Evolutionary conservation across 1,284 basidiomycete genomes (phyloP).

Genomic region (Irpex lacteus): DNA sequence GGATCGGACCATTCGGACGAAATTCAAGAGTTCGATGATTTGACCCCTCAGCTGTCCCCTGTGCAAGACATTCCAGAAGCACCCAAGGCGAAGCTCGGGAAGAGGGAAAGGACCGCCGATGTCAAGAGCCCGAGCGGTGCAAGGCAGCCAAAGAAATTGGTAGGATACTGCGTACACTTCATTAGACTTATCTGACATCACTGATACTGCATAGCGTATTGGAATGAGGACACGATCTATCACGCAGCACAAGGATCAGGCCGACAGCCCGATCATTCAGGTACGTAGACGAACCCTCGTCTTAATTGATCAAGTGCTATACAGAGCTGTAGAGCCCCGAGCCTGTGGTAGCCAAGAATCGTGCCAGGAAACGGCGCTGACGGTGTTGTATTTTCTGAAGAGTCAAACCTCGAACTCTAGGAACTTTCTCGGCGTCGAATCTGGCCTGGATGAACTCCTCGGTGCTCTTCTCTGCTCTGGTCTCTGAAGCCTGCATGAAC

Average conservation of each 20-base stretch:
- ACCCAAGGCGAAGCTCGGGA: constrained; percentile 18
- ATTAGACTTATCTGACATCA: not conserved
- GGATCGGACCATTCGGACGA: constrained; percentile 28
- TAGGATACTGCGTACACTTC: not conserved
- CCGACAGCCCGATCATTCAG: not conserved
- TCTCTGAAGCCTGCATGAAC: not conserved
- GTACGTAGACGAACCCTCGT: not conserved
- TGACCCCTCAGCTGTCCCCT: not conserved
- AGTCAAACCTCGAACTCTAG: not conserved
- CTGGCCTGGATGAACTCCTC: not conserved
- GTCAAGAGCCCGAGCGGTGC: constrained; percentile 3
- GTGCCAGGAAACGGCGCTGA: constrained; percentile 9
- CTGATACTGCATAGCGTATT: not conserved
- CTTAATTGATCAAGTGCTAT: not conserved
- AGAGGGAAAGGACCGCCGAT: constrained; percentile 8
- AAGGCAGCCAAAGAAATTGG: constrained; percentile 6
- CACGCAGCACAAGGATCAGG: not conserved
- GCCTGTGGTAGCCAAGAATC: not conserved
- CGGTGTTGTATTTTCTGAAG: not conserved
- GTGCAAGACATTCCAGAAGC: not conserved
- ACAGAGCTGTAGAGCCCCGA: not conserved
- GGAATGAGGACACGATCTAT: constrained; percentile 1
- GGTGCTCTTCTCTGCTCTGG: not conserved
- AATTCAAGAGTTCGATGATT: constrained; percentile 29
- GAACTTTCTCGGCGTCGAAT: not conserved